These are phyloP conservation scores for Neopestalotiopsis clavispora DNA, from an alignment of 2,329 filamentous ascomycete species.

Conservation along the genomic window DNA sequence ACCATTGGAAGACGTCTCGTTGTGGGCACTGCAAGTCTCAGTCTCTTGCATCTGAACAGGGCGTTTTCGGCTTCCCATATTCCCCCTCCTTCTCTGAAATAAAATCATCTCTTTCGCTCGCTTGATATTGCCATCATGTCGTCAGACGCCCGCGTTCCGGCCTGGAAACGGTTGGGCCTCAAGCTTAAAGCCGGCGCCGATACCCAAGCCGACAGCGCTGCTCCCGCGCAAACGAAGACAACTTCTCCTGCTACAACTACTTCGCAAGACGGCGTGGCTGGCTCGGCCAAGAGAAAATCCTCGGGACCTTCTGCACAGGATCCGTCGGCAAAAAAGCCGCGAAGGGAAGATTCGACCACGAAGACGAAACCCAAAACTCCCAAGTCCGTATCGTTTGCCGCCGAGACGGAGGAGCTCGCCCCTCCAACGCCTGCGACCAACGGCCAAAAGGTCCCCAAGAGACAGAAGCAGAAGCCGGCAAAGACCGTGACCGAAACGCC, in stretches of 20 bases:
- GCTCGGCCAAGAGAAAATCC: conserved; percentile 36
- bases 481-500: conserved; percentile 6
- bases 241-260: conserved; percentile 17
- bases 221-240: conserved; percentile 29
- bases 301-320: conserved; percentile 36
- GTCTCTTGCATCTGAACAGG: conserved; percentile 11
- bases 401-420: conserved; percentile 25
- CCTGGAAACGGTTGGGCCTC: conserved; percentile 68
- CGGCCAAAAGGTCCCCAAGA: conserved; percentile 29
- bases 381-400: conserved; percentile 51
- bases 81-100: background rate
- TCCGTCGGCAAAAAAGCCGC: conserved; percentile 35
- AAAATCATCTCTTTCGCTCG: background rate
- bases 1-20: conserved; percentile 15
- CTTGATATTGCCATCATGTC: conserved; percentile 43
- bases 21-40: conserved; percentile 17
- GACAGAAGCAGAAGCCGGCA: conserved; percentile 39
- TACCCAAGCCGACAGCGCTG: conserved; percentile 33
- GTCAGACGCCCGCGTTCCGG: conserved; percentile 54
- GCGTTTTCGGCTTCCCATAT: background rate
- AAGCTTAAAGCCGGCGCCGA: conserved; percentile 58
- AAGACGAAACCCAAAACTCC: conserved; percentile 48
- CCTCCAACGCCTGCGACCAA: conserved; percentile 23
- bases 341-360: conserved; percentile 29
- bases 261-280: background rate